Percentiles rank a stretch among this genome's conserved stretches.
phyloP scores from a whole-genome alignment of 371 early-diverging fungal species.

The Globomyces sp. region DNA sequence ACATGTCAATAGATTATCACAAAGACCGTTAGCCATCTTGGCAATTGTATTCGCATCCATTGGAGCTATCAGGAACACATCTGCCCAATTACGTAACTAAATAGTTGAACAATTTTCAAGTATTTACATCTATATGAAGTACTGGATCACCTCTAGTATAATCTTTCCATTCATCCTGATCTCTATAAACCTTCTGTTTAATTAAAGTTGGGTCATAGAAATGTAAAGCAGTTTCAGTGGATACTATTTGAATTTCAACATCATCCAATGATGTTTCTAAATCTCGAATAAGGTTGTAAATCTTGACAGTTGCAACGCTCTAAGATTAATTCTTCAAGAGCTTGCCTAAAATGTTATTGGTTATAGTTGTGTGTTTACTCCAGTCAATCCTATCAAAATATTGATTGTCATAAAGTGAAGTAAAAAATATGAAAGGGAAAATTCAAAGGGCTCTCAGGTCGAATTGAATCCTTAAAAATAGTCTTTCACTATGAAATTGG shows the following conservation, averaged over 20 bases:
- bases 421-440: no score
- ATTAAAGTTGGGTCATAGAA: slow-evolving; percentile 60
- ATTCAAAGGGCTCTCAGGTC: no score
- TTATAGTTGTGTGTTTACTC: no score
- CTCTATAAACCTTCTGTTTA: slow-evolving; percentile 58
- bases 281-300: slow-evolving; percentile 10
- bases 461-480: no score
- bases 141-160: slow-evolving; percentile 76
- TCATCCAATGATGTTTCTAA: not conserved
- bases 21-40: slow-evolving; percentile 87
- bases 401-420: no score
- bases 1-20: slow-evolving; percentile 95
- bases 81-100: slow-evolving; percentile 94
- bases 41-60: slow-evolving; percentile 93
- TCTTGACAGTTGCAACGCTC: slow-evolving; percentile 4
- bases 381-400: no score
- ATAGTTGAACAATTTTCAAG: not conserved
- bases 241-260: slow-evolving; percentile 26
- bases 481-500: no score
- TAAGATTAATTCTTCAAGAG: no score
- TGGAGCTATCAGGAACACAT: slow-evolving; percentile 84
- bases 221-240: slow-evolving; percentile 56
- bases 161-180: slow-evolving; percentile 82
- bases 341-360: no score
- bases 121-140: slow-evolving; percentile 84